Conservation (phyloP, 495 filamentous ascomycete genomes). For the Cercophora sp. region DNA sequence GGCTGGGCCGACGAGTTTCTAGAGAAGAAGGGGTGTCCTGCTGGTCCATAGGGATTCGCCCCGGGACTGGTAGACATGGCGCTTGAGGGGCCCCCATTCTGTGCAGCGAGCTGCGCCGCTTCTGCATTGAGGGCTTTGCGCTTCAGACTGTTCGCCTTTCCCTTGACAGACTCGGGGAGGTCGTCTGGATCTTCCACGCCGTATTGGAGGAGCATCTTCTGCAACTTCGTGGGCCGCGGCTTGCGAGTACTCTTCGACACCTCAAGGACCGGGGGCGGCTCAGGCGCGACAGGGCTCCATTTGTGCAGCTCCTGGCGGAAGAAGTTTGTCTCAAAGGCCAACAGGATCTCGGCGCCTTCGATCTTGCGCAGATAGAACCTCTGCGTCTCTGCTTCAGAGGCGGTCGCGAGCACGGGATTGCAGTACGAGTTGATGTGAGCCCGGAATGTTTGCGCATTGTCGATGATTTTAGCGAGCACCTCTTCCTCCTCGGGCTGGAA, state of each 20-base stretch:
- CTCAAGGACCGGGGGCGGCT: constrained; percentile 77
- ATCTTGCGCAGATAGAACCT: constrained; percentile 99
- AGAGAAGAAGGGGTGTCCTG: constrained; percentile 33
- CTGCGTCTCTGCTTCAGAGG: constrained; percentile 80
- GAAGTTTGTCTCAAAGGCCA: constrained; percentile 93
- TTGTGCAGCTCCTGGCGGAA: constrained; percentile 95
- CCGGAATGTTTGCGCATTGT: constrained; percentile 78
- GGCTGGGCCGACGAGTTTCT: constrained; percentile 36
- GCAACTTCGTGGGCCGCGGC: constrained; percentile 93
- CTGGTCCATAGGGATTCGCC: constrained; percentile 26
- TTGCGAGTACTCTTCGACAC: constrained; percentile 91
- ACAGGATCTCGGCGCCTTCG: constrained; percentile 91
- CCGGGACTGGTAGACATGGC: constrained; percentile 33
- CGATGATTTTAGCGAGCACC: constrained; percentile 74
- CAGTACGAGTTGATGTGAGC: constrained; percentile 76
- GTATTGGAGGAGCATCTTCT: constrained; percentile 86
- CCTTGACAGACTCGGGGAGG: constrained; percentile 72
- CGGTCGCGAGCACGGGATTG: constrained; percentile 73
- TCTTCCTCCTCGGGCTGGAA: constrained; percentile 97
- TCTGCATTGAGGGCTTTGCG: constrained; percentile 52
- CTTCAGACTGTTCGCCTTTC: constrained; percentile 65
- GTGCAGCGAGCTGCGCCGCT: constrained; percentile 32
- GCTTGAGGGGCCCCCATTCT: constrained; percentile 11
- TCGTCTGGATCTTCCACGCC: constrained; percentile 86
- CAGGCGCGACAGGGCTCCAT: constrained; percentile 88